Base-by-base conservation (phyloP, 352 stramenopile genomes). In the Phytophthora multivora region DNA sequence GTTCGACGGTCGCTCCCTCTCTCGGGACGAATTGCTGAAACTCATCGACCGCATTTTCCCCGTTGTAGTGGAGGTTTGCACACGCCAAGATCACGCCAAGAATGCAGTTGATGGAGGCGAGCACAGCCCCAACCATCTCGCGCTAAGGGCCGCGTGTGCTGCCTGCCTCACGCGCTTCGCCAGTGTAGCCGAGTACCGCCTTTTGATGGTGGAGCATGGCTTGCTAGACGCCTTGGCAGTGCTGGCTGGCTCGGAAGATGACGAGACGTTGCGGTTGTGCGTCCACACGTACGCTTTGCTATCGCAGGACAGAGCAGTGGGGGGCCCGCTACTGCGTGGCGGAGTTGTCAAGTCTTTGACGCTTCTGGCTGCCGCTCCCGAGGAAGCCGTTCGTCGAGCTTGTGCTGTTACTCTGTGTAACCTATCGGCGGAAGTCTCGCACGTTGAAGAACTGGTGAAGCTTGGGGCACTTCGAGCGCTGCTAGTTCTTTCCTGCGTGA, bases 391-490 rank as follows among this genome's bases (percentile, higher is more conserved):
- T 18, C 83, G 83, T 12, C 83, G 83, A 40, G 73, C 78, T 9
- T 92, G 83, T 51, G 93, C 91, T 19, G 91, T 96, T 48, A 96
- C 93, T 9, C 69, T 99, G 3, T 97, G 89, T 63, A 98, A 99
- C 59, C 77, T 99, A 55, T 94, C 95, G 13, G 73, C 97, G 0
- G 78, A 80, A 28, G 87, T 95, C 39, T 82, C 86, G 19, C 96
- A 97, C 65, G 92, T 97, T 54, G 83, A 95, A 15, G 78, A 86
- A 7, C 83, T 99, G 43, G 87, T 91, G 4, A 89, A 96, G 41
- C 83, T 83, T 26, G 92, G 94, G 2, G 93, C 89, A 4, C 65
- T 98, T 35, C 87, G 91, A 25, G 91, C 92, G 2, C 71, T 99
- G 31, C 75, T 98, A 4, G 81, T 92, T 9, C 80, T 92, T 41